Base-by-base conservation (phyloP, 306 rosid species). In the Casuarina cunninghamiana region DNA sequence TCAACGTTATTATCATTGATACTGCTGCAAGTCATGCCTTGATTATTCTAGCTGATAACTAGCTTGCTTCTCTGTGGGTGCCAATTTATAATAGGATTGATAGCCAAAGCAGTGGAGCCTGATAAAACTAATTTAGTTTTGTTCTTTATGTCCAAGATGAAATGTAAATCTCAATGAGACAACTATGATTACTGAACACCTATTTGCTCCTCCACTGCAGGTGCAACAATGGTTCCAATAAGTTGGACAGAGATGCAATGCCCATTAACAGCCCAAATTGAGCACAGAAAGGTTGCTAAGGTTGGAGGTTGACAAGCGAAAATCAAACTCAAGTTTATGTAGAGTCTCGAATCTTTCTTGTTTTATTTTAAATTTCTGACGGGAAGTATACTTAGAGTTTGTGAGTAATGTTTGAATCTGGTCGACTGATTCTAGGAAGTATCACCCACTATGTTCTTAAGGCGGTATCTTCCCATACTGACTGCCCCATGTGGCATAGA, bases 231-330 rank as follows among this genome's bases (percentile, higher is more conserved):
- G 97, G 88, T 92, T 71, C 96, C 99, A 73, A 78, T 87, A 72
- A 91, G 98, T 79, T 93, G 97, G 98, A 91, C 97, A 8, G 94
- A 93, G 86, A 91, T 93, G 98, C 93, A 90, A 75, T 93, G 96
- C 83, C 92, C 97, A 17, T 53, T 86, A 57, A 91, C 97, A 4
- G 96, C 90, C 75, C 97, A 95, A 89, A 83, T 89, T 63, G 97
- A 95, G 87, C 91, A 80, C 54, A 86, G 98, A 79, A 95, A 92
- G 83, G 97, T 95, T 54, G 98, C 98, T 13, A 91, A 91, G 88
- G 88, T 88, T 49, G 85, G 89, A 80, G 86, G 85, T 81, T 94
- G 85, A 88, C 76, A 55, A 4, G 58, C 69, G 46, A 48, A 66
- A 66, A 66, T 16, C 49, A 66, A 43, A 17, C 71, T 17, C 32